Percentiles rank a stretch among this genome's conserved stretches.
Conservation (phyloP, 805 yeast genomes). For the Saccharomycopsis sp. region DNA sequence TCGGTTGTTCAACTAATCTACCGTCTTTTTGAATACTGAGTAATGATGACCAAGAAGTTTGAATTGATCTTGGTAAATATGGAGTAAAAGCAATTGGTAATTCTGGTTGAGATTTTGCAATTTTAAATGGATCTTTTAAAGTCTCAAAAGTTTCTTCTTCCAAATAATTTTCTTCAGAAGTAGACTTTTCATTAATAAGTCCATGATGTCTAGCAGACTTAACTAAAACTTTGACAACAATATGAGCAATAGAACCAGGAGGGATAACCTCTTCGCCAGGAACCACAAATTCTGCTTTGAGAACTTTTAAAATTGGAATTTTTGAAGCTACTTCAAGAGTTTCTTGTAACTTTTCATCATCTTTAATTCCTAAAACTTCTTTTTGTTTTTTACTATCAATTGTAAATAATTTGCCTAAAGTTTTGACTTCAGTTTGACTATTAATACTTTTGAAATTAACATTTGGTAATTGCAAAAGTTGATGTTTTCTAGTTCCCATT, state of each 20-base stretch:
- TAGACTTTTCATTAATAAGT: slow-evolving; percentile 28
- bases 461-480: slow-evolving; percentile 73
- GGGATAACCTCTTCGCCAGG: slow-evolving; percentile 76
- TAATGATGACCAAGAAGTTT: slow-evolving; percentile 55
- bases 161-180: slow-evolving; percentile 22
- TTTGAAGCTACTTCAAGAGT: slow-evolving; percentile 47
- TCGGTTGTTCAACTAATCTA: slow-evolving; percentile 64
- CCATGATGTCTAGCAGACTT: slow-evolving; percentile 63
- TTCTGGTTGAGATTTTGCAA: slow-evolving; percentile 57
- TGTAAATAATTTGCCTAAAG: slow-evolving; percentile 61
- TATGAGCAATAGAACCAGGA: slow-evolving; percentile 63
- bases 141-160: slow-evolving; percentile 59
- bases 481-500: slow-evolving; percentile 40
- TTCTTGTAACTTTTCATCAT: slow-evolving; percentile 33
- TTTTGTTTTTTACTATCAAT: slow-evolving; percentile 44
- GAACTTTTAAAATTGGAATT: slow-evolving; percentile 58
- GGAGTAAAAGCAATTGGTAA: slow-evolving; percentile 65
- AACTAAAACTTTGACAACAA: slow-evolving; percentile 64
- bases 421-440: slow-evolving; percentile 34
- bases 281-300: slow-evolving; percentile 67
- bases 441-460: slow-evolving; percentile 41
- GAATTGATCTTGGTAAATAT: slow-evolving; percentile 47
- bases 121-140: slow-evolving; percentile 59
- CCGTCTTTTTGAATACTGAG: slow-evolving; percentile 68
- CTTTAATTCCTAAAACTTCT: slow-evolving; percentile 44